Percentiles rank a stretch among this genome's conserved stretches.
phyloP scores from a whole-genome alignment of 2,329 filamentous ascomycete genomes.

The Aspergillus sp. region DNA sequence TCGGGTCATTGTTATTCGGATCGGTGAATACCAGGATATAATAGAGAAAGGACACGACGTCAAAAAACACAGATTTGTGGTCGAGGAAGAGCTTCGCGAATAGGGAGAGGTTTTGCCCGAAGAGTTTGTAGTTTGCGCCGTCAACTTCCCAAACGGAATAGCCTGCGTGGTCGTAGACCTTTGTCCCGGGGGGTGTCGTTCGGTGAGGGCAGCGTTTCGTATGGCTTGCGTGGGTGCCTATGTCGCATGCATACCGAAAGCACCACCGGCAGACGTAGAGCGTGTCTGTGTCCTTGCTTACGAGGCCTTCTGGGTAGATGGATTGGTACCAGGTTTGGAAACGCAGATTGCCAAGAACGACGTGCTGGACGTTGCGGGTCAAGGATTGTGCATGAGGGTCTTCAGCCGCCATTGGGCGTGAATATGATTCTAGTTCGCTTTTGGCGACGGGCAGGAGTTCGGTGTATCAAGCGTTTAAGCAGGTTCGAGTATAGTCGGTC shows the following conservation, averaged over 20 bases:
- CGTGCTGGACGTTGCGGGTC: constrained; percentile 80
- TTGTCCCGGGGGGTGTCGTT: constrained; percentile 63
- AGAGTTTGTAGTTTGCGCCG: constrained; percentile 82
- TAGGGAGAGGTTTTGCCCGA: constrained; percentile 91
- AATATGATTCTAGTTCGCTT: not conserved
- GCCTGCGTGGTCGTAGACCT: constrained; percentile 75
- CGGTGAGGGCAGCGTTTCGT: constrained; percentile 54
- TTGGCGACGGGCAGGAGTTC: not conserved
- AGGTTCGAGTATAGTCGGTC: not conserved
- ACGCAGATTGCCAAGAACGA: constrained; percentile 78
- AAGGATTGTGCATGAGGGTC: constrained; percentile 33
- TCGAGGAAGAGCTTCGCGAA: constrained; percentile 98
- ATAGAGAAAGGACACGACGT: constrained; percentile 91
- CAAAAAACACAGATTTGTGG: constrained; percentile 98
- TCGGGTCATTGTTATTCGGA: constrained; percentile 36
- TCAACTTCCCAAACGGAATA: constrained; percentile 93
- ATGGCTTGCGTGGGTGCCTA: constrained; percentile 37
- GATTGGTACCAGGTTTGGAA: constrained; percentile 93
- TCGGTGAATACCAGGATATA: constrained; percentile 81
- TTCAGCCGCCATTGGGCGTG: constrained; percentile 29
- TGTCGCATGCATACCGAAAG: constrained; percentile 76
- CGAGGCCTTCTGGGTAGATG: constrained; percentile 75
- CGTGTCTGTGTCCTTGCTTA: constrained; percentile 52
- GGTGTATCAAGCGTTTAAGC: not conserved
- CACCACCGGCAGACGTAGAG: constrained; percentile 89